Base-by-base conservation (phyloP, 192 early-diverging fungal genomes). In the Coemansia sp. region DNA sequence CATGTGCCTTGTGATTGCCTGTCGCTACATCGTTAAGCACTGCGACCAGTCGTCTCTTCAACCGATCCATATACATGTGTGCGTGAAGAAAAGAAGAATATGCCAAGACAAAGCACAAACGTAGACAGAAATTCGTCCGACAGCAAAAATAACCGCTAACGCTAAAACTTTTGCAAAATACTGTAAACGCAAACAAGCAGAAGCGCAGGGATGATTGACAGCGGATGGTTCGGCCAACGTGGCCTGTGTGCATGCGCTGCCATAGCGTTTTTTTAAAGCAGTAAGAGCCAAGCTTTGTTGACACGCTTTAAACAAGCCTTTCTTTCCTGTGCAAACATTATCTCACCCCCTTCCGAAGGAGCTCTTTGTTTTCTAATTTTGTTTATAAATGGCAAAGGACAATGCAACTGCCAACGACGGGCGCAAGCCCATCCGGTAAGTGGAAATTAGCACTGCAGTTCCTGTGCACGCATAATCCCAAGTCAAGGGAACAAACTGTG, bases 361-460 rank as follows among this genome's bases (percentile, higher is more conserved):
- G 38, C 38, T 0, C 12, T 44, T 44, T 44, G 14, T 44, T 44
- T 44, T 30, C n/a, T 44, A 44, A 44, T 44, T 44, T 44, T 1
- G 38, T 31, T 30, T 32, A 25, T 22, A 49, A 56, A 58, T 54
- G 31, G 21, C 51, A 41, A 34, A 62, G 23, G 32, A 60, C 38
- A 67, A 24, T 32, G 32, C 66, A 51, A 44, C 57, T n/a, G 22
- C 58, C 22, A 62, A 56, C 51, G 60, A 60, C 41, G 63, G 59
- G 30, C 70, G 70, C 71, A 82, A 77, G 63, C 80, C 80, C 53
- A 48, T 82, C 50, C 67, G 79, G 79, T 82, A 82, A 60, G 73
- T 27, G 19, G 23, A 32, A 41, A 32, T 44, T 30, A 1, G 22
- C 50, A 14, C 14, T 44, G 12, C 14, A 44, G 38, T 44, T 44